A percentile compares a stretch with the other conserved stretches of the same genome.
These are phyloP conservation scores for Blechomonas ayalai DNA, from an alignment of 208 protist species.

Conservation along the genomic window DNA sequence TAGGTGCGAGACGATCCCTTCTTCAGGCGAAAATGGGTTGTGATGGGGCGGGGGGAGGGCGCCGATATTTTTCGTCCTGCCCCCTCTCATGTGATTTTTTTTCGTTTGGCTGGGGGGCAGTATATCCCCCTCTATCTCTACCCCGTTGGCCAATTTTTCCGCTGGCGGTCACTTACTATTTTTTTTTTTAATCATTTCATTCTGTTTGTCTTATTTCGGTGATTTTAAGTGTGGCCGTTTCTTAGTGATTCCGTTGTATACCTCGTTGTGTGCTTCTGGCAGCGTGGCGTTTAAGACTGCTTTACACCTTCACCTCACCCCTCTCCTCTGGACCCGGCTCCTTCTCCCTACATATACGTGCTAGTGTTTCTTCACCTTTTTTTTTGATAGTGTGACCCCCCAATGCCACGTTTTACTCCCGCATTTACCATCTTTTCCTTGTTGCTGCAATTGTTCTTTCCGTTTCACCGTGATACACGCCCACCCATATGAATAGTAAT, in stretches of 20 bases:
- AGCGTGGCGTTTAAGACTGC: too few species aligned
- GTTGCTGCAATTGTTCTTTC: neutral
- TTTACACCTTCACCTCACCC: neutral
- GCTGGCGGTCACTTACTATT: conserved; percentile 5
- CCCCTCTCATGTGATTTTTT: neutral
- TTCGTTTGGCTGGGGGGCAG: conserved; percentile 2
- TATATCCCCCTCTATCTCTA: too few species aligned
- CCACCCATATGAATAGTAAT: too few species aligned
- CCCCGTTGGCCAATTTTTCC: neutral
- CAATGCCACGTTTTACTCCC: neutral
- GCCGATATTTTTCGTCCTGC: too few species aligned
- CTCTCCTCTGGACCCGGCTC: neutral
- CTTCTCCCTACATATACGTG: neutral
- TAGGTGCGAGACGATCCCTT: too few species aligned
- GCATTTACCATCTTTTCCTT: neutral
- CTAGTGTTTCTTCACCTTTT: neutral
- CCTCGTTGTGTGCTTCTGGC: neutral
- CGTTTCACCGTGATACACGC: too few species aligned
- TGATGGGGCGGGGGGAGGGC: too few species aligned
- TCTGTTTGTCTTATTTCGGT: conserved; percentile 9
- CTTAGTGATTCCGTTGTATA: neutral
- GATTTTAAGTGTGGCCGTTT: conserved; percentile 2
- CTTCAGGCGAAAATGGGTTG: too few species aligned
- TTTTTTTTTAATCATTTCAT: neutral
- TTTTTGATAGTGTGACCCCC: neutral